These are phyloP conservation scores for Erysiphe pulchra DNA, from an alignment of 2,329 filamentous ascomycete genomes.

Conservation along the genomic window DNA sequence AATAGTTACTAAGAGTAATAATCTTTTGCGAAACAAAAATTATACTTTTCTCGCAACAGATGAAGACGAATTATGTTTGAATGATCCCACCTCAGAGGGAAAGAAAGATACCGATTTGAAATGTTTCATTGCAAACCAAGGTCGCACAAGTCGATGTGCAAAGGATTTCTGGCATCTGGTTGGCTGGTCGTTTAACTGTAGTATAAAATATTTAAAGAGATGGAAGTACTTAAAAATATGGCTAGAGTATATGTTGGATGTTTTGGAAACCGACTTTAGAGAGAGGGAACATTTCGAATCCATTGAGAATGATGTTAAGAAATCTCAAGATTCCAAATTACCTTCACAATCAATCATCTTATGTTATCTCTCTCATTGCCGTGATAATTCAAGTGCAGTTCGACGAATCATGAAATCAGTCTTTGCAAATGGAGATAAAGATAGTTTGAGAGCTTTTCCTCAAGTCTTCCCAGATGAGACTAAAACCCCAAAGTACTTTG, in stretches of 20 bases:
- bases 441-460: constrained; percentile 27
- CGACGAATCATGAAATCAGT: constrained; percentile 36
- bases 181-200: constrained; percentile 88
- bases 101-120: constrained; percentile 21
- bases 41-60: constrained; percentile 5
- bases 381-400: constrained; percentile 17
- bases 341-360: constrained; percentile 31
- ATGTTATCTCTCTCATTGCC: constrained; percentile 18
- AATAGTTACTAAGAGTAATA: constrained; percentile 1
- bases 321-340: constrained; percentile 10
- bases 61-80: constrained; percentile 16
- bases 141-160: constrained; percentile 47
- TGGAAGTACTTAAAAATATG: constrained; percentile 67
- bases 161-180: constrained; percentile 74
- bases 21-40: constrained; percentile 7
- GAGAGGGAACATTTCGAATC: constrained; percentile 26
- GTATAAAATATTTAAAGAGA: constrained; percentile 39
- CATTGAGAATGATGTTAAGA: constrained; percentile 5
- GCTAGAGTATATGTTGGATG: constrained; percentile 56
- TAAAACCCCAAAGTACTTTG: constrained; percentile 17
- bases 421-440: constrained; percentile 35
- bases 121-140: constrained; percentile 32
- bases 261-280: constrained; percentile 45
- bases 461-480: constrained; percentile 46
- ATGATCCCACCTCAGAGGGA: constrained; percentile 16